These are phyloP conservation scores for Xanthoconium separans DNA, from an alignment of 1,284 basidiomycete species.

Conservation along the genomic window DNA sequence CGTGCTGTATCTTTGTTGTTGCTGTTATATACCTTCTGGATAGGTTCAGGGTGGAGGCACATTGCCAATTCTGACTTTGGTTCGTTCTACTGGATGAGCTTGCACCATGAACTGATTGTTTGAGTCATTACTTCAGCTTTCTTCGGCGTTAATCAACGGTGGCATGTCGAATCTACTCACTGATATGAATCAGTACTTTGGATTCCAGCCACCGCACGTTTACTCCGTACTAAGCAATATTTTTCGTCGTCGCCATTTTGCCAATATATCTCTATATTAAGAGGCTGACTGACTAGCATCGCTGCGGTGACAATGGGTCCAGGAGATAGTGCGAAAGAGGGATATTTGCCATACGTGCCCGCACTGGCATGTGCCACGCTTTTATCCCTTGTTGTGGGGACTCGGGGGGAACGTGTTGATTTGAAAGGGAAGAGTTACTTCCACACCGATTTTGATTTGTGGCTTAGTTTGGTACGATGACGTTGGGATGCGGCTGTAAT, in stretches of 20 bases:
- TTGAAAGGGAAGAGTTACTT: not conserved
- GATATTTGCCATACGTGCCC: constrained; percentile 29
- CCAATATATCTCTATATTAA: not conserved
- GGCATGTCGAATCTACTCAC: not conserved
- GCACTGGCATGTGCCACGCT: not conserved
- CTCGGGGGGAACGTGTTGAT: not conserved
- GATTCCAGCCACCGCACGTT: not conserved
- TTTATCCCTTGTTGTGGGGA: not conserved
- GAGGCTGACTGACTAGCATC: too few relatives aligned
- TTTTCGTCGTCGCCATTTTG: not conserved
- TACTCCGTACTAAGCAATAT: too few relatives aligned
- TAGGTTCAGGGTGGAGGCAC: not conserved
- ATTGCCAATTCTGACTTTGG: not conserved
- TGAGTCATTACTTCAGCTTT: not conserved
- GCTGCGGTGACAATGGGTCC: constrained; percentile 17
- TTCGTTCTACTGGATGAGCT: not conserved
- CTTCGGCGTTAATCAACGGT: not conserved
- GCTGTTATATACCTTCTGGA: not conserved
- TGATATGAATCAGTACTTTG: not conserved
- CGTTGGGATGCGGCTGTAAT: not conserved
- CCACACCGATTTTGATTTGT: not conserved
- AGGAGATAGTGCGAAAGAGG: constrained; percentile 6
- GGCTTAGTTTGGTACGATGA: not conserved
- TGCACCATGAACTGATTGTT: not conserved
- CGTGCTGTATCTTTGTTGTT: not conserved